Base-by-base conservation (phyloP, 768 basidiomycete genomes). In the Tylopilus rubrobrunneus region DNA sequence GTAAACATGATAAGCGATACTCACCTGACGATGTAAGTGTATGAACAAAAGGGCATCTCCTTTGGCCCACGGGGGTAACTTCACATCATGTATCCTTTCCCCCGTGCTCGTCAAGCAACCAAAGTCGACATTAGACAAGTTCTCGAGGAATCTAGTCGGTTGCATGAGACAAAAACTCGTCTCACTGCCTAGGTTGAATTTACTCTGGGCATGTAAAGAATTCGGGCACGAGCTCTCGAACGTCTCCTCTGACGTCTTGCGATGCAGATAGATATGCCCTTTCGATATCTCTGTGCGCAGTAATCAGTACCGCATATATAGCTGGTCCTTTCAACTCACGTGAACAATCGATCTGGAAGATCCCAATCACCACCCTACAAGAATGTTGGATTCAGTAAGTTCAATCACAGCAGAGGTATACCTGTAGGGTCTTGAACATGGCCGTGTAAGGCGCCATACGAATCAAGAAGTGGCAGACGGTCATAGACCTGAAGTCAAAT, bases 391-490 rank as follows among this genome's bases (percentile, higher is more conserved):
- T 21, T 15, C 1, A 31, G 14, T 9, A 6, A 3, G 21, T 40
- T 34, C 31, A n/a, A 29, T 43, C 31, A 14, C 36, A 21, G 39
- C 19, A 5, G 28, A 19, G 21, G 43, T 73, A 56, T 49, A 80
- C 82, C 74, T 85, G 84, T 31, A 97, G 71, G 3, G 89, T 92
- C 72, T 94, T 92, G 78, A 95, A 98, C 87, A 96, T 95, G 64
- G 87, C 85, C 25, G 93, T 95, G 67, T 89, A 98, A 0, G 95
- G 95, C 14, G 87, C 84, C 62, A 95, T 73, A 21, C 95, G 80
- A 51, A 98, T 95, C 61, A 96, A 72, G 73, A 89, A 97, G 60
- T 96, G 93, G 73, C 92, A 95, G 43, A 94, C 90, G 54, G 93
- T 96, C 94, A 97, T 97, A 3, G 92, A 95, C 52, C 68, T 70